Evolutionary conservation across 2,329 filamentous ascomycete species (phyloP), one percentile per base, ranked within the genome.

Genomic region (Chrysoporthe puriensis): DNA sequence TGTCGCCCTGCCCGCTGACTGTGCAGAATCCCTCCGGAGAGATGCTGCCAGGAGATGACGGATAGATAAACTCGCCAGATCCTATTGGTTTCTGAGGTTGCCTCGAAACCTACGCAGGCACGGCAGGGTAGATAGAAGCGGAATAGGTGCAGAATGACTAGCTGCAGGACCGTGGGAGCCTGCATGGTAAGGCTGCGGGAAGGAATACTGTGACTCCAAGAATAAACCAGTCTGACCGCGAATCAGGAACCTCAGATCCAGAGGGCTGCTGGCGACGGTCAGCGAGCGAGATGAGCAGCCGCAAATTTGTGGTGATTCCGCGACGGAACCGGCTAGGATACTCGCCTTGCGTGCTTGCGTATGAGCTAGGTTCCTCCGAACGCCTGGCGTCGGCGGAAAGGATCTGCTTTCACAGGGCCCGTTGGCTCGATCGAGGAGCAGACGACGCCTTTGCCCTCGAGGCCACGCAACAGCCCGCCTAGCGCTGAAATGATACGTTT

Each of bases 1-100:
- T 60, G 8, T 44, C 3, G 57, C 42, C 57, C 57, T 21, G 11
- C 36, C 4, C 44, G 57, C 57, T 60, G n/a, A 60, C 57, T 44
- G 16, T 40, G 57, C n/a, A 42, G 40, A 21, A 60, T 60, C 57
- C 40, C 21, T 60, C 57, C n/a, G 18, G 11, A 7, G 40, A 43
- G 18, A 60, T 26, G 18, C 34, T 26, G 57, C 11, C 14, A 7
- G 56, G 46, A 21, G 46, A n/a, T 21, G 18, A 14, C 7, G 26
- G 16, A 26, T 32, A 14, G 36, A 40, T 40, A 9, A 9, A 54
- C 50, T 26, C 1, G n/a, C 46, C 5, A 54, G n/a, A 7, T 40
- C 40, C n/a, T 43, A 2, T 26, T 43, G 40, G 42, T 26, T 43
- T 8, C 36, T 60, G 9, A 60, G 57, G 40, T 9, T 60, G n/a